A percentile compares a stretch with the other conserved stretches of the same genome.
Evolutionary conservation across 768 basidiomycete species (phyloP).

Genomic region (Trametes meyenii): DNA sequence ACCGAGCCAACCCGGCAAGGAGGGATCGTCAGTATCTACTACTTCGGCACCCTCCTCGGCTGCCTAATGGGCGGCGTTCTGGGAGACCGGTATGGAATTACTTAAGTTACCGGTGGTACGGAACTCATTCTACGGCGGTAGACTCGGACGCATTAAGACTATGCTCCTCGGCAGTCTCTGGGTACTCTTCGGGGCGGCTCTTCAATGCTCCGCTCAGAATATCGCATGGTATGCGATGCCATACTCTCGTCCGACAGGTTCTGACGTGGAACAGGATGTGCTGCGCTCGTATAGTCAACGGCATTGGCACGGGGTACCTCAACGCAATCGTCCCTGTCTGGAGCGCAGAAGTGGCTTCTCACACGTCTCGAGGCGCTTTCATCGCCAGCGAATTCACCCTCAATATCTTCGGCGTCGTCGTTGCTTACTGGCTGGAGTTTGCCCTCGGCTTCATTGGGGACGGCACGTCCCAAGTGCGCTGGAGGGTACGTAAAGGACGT

Average conservation of each 20-base stretch:
- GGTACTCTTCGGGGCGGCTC: conserved; percentile 45
- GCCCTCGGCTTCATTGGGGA: conserved; percentile 48
- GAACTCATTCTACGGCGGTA: conserved; percentile 7
- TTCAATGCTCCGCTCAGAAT: conserved; percentile 48
- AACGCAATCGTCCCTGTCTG: conserved; percentile 50
- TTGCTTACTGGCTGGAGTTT: conserved; percentile 51
- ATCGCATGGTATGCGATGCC: conserved; percentile 39
- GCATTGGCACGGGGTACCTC: conserved; percentile 47
- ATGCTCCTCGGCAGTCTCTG: conserved; percentile 45
- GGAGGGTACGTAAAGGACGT: conserved; percentile 31
- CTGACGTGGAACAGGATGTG: conserved; percentile 41
- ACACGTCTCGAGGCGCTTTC: conserved; percentile 48
- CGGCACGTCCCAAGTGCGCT: conserved; percentile 42
- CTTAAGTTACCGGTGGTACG: not conserved
- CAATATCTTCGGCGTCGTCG: conserved; percentile 45
- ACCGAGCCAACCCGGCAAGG: conserved; percentile 47
- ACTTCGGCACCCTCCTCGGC: conserved; percentile 46
- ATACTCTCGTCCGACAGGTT: not conserved
- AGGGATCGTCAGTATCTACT: conserved; percentile 51
- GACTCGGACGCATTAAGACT: conserved; percentile 43
- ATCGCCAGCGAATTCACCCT: conserved; percentile 48
- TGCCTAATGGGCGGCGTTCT: conserved; percentile 44
- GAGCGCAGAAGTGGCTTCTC: conserved; percentile 48
- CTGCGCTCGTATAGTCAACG: conserved; percentile 47
- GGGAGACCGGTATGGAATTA: conserved; percentile 36